Conservation (phyloP, 2,329 filamentous ascomycete genomes). For the Talaromyces verruculosus region DNA sequence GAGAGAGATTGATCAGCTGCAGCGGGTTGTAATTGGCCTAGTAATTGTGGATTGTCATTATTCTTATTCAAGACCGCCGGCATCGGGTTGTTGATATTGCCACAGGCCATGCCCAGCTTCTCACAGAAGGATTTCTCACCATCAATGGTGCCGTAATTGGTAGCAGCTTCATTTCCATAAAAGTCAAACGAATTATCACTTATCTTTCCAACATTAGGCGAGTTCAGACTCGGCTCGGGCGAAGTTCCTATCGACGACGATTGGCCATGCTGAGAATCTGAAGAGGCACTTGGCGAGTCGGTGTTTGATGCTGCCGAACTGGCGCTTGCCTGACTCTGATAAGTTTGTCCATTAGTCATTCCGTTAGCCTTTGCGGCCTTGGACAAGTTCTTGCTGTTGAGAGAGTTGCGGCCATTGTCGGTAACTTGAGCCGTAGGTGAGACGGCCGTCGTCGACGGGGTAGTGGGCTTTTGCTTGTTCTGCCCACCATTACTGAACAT, state of each 20-base stretch:
- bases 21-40: constrained; percentile 26
- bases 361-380: constrained; percentile 20
- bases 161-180: constrained; percentile 33
- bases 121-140: constrained; percentile 49
- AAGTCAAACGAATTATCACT: constrained; percentile 29
- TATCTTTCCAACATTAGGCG: constrained; percentile 40
- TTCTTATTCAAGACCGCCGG: constrained; percentile 39
- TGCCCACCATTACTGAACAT: constrained; percentile 48
- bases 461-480: constrained; percentile 33
- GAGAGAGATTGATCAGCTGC: constrained; percentile 27
- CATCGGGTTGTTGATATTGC: constrained; percentile 46
- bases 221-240: constrained; percentile 47
- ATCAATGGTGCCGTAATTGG: constrained; percentile 30
- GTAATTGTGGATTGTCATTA: constrained; percentile 32
- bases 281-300: constrained; percentile 50
- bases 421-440: constrained; percentile 28
- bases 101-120: constrained; percentile 47
- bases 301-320: constrained; percentile 42
- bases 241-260: constrained; percentile 52
- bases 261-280: constrained; percentile 48
- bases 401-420: constrained; percentile 31
- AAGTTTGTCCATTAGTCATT: constrained; percentile 17
- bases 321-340: constrained; percentile 27
- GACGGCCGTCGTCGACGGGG: constrained; percentile 29
- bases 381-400: constrained; percentile 18